phyloP scores from a whole-genome alignment of 208 protist genomes.

The Leishmania tarentolae region DNA sequence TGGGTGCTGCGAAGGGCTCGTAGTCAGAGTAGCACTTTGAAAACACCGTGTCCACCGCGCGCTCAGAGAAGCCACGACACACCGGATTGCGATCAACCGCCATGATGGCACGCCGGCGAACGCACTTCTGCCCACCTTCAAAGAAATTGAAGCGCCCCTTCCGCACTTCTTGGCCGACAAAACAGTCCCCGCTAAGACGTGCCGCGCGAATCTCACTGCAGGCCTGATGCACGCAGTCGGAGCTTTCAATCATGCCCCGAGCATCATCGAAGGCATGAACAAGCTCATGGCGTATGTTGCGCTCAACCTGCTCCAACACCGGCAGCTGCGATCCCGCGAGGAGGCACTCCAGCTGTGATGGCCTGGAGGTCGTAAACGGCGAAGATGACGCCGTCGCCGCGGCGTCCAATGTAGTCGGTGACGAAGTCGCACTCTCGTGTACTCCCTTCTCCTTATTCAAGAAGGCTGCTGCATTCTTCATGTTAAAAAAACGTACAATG shows the following conservation, averaged over 20 bases:
- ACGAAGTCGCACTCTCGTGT: conserved; percentile 1
- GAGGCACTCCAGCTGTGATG: conserved; percentile 13
- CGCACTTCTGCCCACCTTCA: conserved; percentile 79
- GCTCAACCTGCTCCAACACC: conserved; percentile 59
- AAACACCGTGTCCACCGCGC: conserved; percentile 80
- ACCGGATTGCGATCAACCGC: conserved; percentile 87
- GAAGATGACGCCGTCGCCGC: background rate
- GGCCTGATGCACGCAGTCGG: conserved; percentile 92
- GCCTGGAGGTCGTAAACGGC: background rate
- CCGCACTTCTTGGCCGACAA: conserved; percentile 59
- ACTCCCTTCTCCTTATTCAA: conserved; percentile 21
- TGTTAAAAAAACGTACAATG: conserved; percentile 26
- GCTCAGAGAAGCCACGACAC: conserved; percentile 83
- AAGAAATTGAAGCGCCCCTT: conserved; percentile 76
- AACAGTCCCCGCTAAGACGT: conserved; percentile 93
- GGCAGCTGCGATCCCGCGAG: conserved; percentile 26
- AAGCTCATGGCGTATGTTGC: conserved; percentile 93
- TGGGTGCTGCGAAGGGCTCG: conserved; percentile 83
- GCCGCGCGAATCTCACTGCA: conserved; percentile 96
- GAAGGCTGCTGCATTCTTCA: conserved; percentile 17
- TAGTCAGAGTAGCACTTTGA: conserved; percentile 88
- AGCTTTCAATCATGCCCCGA: conserved; percentile 81
- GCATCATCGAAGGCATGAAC: conserved; percentile 95
- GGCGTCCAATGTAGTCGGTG: background rate
- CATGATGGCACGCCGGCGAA: conserved; percentile 82